Percentiles rank a stretch among this genome's conserved stretches.
These are phyloP conservation scores for Yamadazyma tumulicola DNA, from an alignment of 805 yeast genomes.

Conservation along the genomic window DNA sequence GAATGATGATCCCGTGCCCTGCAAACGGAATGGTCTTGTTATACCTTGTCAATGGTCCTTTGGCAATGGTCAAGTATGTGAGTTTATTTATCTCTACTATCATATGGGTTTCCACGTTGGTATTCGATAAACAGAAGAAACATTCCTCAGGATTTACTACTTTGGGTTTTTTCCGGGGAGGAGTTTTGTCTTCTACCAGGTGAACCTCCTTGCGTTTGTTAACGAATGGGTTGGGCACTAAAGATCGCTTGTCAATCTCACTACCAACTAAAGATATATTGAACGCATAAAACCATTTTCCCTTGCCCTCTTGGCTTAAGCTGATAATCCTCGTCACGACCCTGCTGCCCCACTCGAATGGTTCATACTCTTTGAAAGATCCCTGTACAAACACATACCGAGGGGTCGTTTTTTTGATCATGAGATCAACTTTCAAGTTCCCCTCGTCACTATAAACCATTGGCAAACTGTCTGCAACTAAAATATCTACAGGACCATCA, in stretches of 20 bases:
- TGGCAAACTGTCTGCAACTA: conserved; percentile 58
- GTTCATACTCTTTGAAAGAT: conserved; percentile 49
- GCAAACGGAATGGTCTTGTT: conserved; percentile 50
- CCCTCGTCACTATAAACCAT: conserved; percentile 46
- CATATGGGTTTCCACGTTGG: conserved; percentile 75
- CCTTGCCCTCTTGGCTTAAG: conserved; percentile 54
- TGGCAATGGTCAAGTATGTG: conserved; percentile 72
- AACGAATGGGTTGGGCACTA: conserved; percentile 25
- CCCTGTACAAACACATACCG: conserved; percentile 67
- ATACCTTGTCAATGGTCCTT: conserved; percentile 74
- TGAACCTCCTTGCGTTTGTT: conserved; percentile 14
- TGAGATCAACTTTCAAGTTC: conserved; percentile 39
- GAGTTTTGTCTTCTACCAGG: conserved; percentile 15
- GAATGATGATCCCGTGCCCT: conserved; percentile 80
- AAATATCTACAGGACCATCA: conserved; percentile 42
- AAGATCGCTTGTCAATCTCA: conserved; percentile 6
- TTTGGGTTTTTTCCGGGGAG: conserved; percentile 30
- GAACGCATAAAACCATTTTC: conserved; percentile 76
- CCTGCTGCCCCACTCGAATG: conserved; percentile 54
- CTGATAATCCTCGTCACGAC: conserved; percentile 61
- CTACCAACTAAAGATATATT: conserved; percentile 16
- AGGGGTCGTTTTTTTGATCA: conserved; percentile 49
- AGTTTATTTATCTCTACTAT: conserved; percentile 68
- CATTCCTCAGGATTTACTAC: conserved; percentile 59
- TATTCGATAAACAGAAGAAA: conserved; percentile 81